Evolutionary conservation across 768 basidiomycete genomes (phyloP).

Genomic region (Boletus coccyginus): DNA sequence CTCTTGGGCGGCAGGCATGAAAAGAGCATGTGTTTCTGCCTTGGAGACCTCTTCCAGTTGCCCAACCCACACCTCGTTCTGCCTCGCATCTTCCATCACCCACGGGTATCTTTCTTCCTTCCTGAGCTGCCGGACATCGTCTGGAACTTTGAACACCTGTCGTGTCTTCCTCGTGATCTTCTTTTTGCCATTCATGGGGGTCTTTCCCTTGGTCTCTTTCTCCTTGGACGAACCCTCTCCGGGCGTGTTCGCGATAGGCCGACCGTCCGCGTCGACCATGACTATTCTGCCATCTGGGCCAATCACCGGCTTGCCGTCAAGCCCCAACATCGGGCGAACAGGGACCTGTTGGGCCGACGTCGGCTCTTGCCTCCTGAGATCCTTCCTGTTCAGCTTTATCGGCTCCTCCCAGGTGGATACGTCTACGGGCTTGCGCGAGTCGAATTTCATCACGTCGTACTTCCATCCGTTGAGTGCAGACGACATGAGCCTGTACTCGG

Average conservation of each 20-base stretch:
- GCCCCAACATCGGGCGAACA: conserved; percentile 73
- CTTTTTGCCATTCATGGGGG: conserved; percentile 52
- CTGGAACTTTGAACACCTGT: conserved; percentile 81
- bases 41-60: conserved; percentile 76
- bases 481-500: conserved; percentile 78
- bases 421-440: conserved; percentile 70
- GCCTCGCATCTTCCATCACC: conserved; percentile 81
- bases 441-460: conserved; percentile 92
- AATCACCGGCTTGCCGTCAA: conserved; percentile 82
- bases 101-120: conserved; percentile 88
- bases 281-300: conserved; percentile 73
- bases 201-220: conserved; percentile 43
- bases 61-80: conserved; percentile 75
- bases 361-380: conserved; percentile 53
- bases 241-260: conserved; percentile 50
- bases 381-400: conserved; percentile 86
- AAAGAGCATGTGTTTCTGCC: conserved; percentile 72
- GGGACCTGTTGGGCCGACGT: conserved; percentile 43
- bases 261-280: conserved; percentile 79
- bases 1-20: conserved; percentile 80
- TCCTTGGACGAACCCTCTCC: conserved; percentile 31
- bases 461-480: conserved; percentile 84
- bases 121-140: conserved; percentile 72
- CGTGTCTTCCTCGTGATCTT: conserved; percentile 78
- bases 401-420: conserved; percentile 67